phyloP scores from a whole-genome alignment of 2,329 filamentous ascomycete species.

The Thermoascus crustaceus region DNA sequence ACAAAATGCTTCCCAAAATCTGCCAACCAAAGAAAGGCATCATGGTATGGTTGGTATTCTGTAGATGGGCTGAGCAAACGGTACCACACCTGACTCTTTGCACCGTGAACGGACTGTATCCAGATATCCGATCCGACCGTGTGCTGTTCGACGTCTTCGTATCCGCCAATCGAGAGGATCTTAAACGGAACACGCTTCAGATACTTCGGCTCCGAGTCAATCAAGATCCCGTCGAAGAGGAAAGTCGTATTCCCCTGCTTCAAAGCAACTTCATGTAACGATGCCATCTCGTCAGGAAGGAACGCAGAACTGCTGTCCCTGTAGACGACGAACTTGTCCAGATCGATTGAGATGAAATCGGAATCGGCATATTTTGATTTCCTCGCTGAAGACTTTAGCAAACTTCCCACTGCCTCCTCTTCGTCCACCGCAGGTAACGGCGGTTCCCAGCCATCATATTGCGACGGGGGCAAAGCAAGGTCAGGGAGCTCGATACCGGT shows the following conservation, averaged over 20 bases:
- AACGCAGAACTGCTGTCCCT: slow-evolving; percentile 18
- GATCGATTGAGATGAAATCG: slow-evolving; percentile 39
- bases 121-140: slow-evolving; percentile 50
- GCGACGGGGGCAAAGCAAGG: slow-evolving; percentile 16
- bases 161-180: slow-evolving; percentile 58
- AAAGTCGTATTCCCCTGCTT: slow-evolving; percentile 31
- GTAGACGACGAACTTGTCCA: slow-evolving; percentile 55
- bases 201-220: slow-evolving; percentile 37
- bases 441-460: slow-evolving; percentile 15
- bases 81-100: slow-evolving; percentile 51
- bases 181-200: slow-evolving; percentile 51
- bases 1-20: slow-evolving; percentile 64
- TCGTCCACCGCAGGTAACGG: slow-evolving; percentile 10
- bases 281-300: slow-evolving; percentile 45
- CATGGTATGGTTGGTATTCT: slow-evolving; percentile 56
- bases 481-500: slow-evolving; percentile 8
- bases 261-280: slow-evolving; percentile 46
- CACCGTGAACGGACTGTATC: slow-evolving; percentile 47
- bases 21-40: slow-evolving; percentile 61
- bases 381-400: slow-evolving; percentile 13
- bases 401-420: slow-evolving; percentile 27
- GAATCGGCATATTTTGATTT: slow-evolving; percentile 10
- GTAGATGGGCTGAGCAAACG: slow-evolving; percentile 46
- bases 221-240: slow-evolving; percentile 55
- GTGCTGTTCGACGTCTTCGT: slow-evolving; percentile 44